Base-by-base conservation (phyloP, 2,329 filamentous ascomycete species). In the Alternaria burnsii region DNA sequence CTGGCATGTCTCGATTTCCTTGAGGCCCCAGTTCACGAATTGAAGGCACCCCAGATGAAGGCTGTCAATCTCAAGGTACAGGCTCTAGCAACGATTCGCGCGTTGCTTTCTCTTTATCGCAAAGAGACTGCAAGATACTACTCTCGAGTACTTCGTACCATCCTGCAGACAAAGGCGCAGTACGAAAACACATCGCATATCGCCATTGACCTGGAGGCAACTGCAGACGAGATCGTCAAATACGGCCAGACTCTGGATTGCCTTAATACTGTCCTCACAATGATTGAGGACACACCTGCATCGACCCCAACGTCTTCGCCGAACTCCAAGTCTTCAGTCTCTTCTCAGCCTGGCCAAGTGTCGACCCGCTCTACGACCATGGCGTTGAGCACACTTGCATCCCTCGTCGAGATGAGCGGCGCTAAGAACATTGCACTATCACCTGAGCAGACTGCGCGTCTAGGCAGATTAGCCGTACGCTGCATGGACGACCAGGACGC, bases 1-100 rank as follows among this genome's bases (percentile, higher is more conserved):
- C 70, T 86, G 3, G 89, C 88, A 0, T 83, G 93, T 20, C 90
- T 94, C 62, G 86, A 88, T 48, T 94, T 90, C 72, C 86, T 94
- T 26, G 87, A 92, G 74, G 85, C 87, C 20, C 86, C 86, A 55
- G 65, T 69, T 30, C 79, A 77, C 34, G 64, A 70, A 4, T 58
- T 78, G 30, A 85, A 84, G 46, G 75, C 88, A 0, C 72, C 86
- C 5, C 78, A 87, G 0, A 87, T 91, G 64, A 93, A 91, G 79
- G 84, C 86, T 3, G 87, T 89, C 68, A 90, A 92, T 66, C 83
- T 92, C 59, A 92, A 91, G 77, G 87, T 89, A 6, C 91, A 94
- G 77, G 88, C 91, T 20, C 81, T 94, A 11, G 87, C 88, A 1
- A 91, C 91, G 1, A 88, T 93, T 72, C 89, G 91, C 72, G 84